Base-by-base conservation (phyloP, 2,329 filamentous ascomycete species). In the Aspergillus sclerotialis region DNA sequence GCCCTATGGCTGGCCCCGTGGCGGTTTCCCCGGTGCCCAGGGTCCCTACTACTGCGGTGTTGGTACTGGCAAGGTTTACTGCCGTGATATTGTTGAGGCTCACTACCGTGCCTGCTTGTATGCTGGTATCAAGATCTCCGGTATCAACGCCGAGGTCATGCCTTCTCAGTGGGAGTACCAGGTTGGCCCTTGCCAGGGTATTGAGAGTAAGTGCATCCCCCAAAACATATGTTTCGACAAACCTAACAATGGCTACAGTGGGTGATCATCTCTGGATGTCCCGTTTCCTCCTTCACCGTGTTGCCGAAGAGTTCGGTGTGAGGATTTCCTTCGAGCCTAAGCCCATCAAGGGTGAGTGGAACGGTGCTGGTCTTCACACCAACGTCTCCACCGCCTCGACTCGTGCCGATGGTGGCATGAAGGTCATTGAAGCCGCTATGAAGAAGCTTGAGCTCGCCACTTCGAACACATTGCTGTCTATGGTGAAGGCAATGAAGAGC, bases 141-240 rank as follows among this genome's bases (percentile, higher is more conserved):
- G 92, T 58, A 96, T 92, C 72, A 98, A 98, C 68, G 92, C 92
- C 48, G 92, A 98, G 76, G 92, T 98, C 58, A 94, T 95, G 85
- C 84, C 88, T 45, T 88, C 84, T 41, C 90, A 95, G 69, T 96
- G 90, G 90, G 90, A 96, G 67, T 95, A 86, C 80, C 90, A 95
- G 64, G 85, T 95, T 55, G 90, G 90, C 38, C 90, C 90, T 45
- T 94, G 86, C 68, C 66, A 72, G 35, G 90, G 88, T 45, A 95
- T 95, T 54, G 72, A 81, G 62, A 84, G 82, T 85, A 65, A 69
- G 78, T 72, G 34, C 21, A 25, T 31, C 32, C 12, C 28, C 13
- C 12, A 4, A 16, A 11, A 9, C 10, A 9, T 10, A 25, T 4
- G 21, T 33, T 30, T 28, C 19, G 31, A 18, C 30, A 38, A 32